These are phyloP conservation scores for Didymella segeticola DNA, from an alignment of 2,329 filamentous ascomycete species.

Conservation along the genomic window DNA sequence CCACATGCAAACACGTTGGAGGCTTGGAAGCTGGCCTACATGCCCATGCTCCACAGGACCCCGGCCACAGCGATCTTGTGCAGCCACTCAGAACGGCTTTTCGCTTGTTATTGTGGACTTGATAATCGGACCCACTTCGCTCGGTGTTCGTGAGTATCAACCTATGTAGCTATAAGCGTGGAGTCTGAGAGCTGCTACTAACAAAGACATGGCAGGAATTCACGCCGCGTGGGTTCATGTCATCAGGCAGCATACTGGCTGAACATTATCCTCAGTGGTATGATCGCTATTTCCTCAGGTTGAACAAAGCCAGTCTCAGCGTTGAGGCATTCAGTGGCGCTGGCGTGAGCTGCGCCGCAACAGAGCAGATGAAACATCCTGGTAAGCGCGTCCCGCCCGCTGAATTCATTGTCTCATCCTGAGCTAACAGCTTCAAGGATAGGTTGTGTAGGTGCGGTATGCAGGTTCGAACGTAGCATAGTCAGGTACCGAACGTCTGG, in stretches of 20 bases:
- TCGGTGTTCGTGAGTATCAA: neutral
- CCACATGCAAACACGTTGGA: constrained; percentile 3
- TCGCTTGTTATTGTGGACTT: neutral
- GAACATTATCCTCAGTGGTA: neutral
- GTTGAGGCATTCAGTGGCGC: constrained; percentile 2
- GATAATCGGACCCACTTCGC: neutral
- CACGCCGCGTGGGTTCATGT: neutral
- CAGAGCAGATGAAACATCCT: constrained; percentile 13
- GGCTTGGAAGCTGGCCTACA: neutral
- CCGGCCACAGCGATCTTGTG: neutral
- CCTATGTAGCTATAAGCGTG: too few species aligned
- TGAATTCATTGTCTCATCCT: constrained; percentile 25
- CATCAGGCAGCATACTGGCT: neutral
- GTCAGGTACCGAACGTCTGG: constrained; percentile 27
- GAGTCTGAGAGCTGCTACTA: neutral
- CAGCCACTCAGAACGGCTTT: neutral
- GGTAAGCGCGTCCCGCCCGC: constrained; percentile 23
- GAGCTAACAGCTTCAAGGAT: constrained; percentile 14
- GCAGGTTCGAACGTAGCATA: constrained; percentile 17
- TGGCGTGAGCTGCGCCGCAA: constrained; percentile 21
- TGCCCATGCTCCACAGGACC: neutral
- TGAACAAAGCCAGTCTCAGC: constrained; percentile 21
- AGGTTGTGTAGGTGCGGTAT: constrained; percentile 22
- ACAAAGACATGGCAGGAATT: neutral
- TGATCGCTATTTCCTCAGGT: constrained; percentile 10